These are phyloP conservation scores for Candida sp. DNA, from an alignment of 1,139 yeast genomes.

Conservation along the genomic window DNA sequence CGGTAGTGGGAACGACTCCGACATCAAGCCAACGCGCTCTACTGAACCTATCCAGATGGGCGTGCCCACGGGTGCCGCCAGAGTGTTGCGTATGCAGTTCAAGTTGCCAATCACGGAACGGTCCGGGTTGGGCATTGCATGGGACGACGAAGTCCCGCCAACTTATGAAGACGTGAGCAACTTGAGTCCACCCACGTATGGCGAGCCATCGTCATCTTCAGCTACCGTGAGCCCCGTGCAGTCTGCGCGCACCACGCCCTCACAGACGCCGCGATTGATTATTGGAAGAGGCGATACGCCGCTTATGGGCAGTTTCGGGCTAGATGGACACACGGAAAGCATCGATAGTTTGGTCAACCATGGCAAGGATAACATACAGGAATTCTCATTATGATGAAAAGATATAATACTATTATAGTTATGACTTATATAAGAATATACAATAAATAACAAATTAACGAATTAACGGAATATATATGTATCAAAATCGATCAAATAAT, in stretches of 20 bases:
- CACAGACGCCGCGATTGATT: constrained; percentile 40
- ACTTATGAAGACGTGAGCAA: constrained; percentile 85
- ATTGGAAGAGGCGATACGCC: constrained; percentile 53
- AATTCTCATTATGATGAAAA: constrained; percentile 19
- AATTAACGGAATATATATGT: background rate
- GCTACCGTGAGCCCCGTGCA: constrained; percentile 15
- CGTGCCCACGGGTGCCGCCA: constrained; percentile 92
- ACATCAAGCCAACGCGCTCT: constrained; percentile 4
- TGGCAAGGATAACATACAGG: constrained; percentile 40
- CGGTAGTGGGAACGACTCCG: background rate
- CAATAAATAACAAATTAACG: background rate
- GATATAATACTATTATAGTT: background rate
- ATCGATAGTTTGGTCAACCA: constrained; percentile 32
- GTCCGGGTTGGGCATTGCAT: constrained; percentile 94
- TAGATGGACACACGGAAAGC: constrained; percentile 20
- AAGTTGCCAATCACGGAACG: constrained; percentile 81
- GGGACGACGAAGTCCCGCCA: constrained; percentile 99
- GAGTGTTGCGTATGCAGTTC: constrained; percentile 95
- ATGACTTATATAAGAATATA: constrained; percentile 1
- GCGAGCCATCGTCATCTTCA: constrained; percentile 31
- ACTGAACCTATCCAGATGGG: constrained; percentile 26
- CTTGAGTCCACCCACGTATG: constrained; percentile 85
- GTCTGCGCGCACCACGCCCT: constrained; percentile 13
- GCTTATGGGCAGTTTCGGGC: constrained; percentile 23
- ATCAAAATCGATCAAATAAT: background rate